Percentiles rank a stretch among this genome's conserved stretches.
phyloP scores from a whole-genome alignment of 257 asterid species.

The Solanum phureja region DNA sequence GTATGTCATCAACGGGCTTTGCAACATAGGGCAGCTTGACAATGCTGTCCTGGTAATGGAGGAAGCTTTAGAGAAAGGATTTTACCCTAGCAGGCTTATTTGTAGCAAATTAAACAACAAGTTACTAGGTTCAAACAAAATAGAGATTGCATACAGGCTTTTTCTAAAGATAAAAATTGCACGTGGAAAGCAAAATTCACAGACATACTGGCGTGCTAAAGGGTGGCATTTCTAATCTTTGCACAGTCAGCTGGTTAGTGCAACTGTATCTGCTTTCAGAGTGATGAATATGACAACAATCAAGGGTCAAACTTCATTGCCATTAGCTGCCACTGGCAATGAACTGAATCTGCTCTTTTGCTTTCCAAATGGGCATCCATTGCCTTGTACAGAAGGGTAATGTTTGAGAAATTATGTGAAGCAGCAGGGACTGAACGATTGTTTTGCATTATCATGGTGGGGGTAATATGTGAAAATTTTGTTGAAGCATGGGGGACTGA shows the following conservation, averaged over 20 bases:
- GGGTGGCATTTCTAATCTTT: slow-evolving; percentile 74
- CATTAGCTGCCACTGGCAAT: neutral
- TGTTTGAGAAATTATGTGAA: neutral
- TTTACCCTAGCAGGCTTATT: slow-evolving; percentile 60
- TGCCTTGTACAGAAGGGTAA: neutral
- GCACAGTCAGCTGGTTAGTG: neutral
- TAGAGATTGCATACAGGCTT: slow-evolving; percentile 66
- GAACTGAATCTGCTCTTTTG: neutral
- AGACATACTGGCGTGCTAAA: slow-evolving; percentile 70
- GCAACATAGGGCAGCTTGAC: slow-evolving; percentile 76
- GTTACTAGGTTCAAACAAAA: slow-evolving; percentile 55
- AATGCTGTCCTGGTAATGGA: slow-evolving; percentile 66
- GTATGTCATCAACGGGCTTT: slow-evolving; percentile 59
- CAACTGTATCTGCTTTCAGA: neutral
- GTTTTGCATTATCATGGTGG: neutral
- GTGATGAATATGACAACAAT: neutral
- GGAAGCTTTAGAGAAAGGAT: slow-evolving; percentile 53
- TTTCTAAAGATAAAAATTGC: slow-evolving; percentile 55
- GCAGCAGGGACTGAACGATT: neutral
- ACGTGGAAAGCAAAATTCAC: slow-evolving; percentile 62
- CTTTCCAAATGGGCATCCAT: neutral
- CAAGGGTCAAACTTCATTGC: neutral
- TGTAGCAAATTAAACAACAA: slow-evolving; percentile 75
- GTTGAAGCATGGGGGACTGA: neutral
- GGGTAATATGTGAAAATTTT: neutral